Evolutionary conservation across 192 early-diverging fungal species (phyloP), one percentile per base, ranked within the genome.

Genomic region (Podila epicladia): DNA sequence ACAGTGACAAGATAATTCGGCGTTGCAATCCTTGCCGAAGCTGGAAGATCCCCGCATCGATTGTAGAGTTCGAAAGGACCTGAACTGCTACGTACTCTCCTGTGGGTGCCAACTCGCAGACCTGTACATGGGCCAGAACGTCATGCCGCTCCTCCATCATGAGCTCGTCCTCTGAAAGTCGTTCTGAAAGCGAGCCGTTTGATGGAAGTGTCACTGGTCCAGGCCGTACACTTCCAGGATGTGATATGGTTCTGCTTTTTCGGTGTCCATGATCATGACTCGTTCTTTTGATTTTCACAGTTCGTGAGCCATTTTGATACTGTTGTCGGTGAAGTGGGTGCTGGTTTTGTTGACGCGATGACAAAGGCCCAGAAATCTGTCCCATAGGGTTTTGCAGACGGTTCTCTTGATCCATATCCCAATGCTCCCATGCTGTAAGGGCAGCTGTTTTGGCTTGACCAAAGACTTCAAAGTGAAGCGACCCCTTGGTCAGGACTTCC

Each of bases 11-110:
- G 28, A 87, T 74, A 31, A 95, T 83, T 13, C 93, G 88, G 4
- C 93, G 89, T 82, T 94, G 93, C 19, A 95, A 65, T 13, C 94
- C 94, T 82, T 95, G 93, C 50, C 90, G 85, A 53, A 95, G 72
- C 29, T 85, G 58, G 72, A 93, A 93, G 0, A 86, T 85, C 13
- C 86, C 87, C 6, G 72, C 63, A 69, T 85, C 89, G 6, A 83
- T 60, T 29, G 68, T 68, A 58, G 75, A 88, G 20, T 87, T 78
- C 5, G 82, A 78, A 19, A 87, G 61, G 11, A 88, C 87, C 32
- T 90, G 86, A 12, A 90, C 88, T 31, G 89, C 87, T 12, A 82
- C 82, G 78, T 93, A 93, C 9, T 86, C 83, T 31, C 94, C 92
- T 19, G 89, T 85, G 0, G 86, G 74, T 13, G 84, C 87, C 22